Percentiles rank a stretch among this genome's conserved stretches.
Evolutionary conservation across 768 basidiomycete species (phyloP).

Genomic region (Fomitopsis serialis): DNA sequence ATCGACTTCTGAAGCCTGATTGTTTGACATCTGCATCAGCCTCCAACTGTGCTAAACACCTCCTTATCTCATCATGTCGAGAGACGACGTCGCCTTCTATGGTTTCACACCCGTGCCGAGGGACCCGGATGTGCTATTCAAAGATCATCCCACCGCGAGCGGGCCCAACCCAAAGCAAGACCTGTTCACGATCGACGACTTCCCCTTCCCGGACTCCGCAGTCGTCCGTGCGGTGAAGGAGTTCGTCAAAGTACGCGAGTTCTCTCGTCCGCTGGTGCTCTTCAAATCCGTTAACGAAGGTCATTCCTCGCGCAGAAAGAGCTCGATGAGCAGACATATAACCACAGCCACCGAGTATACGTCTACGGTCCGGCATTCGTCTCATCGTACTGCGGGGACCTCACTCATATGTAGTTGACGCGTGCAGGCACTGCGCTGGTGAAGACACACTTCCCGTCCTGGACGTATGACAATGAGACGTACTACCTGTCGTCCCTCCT

Average conservation of each 20-base stretch:
- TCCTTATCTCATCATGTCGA: not conserved
- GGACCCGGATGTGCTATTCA: slow-evolving; percentile 44
- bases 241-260: slow-evolving; percentile 35
- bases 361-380: slow-evolving; percentile 33
- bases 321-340: slow-evolving; percentile 40
- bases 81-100: slow-evolving; percentile 21
- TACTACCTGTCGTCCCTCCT: slow-evolving; percentile 47
- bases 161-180: slow-evolving; percentile 39
- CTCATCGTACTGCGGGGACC: not conserved
- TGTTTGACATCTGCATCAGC: too few species aligned
- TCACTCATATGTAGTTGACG: not conserved
- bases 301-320: slow-evolving; percentile 31
- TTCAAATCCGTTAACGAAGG: not conserved
- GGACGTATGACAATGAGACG: slow-evolving; percentile 41
- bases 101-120: slow-evolving; percentile 45
- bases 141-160: slow-evolving; percentile 37
- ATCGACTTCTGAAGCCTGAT: too few species aligned
- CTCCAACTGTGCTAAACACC: not conserved
- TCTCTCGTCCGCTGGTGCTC: not conserved
- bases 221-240: slow-evolving; percentile 33
- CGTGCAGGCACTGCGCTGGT: slow-evolving; percentile 40
- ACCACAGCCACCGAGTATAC: slow-evolving; percentile 46
- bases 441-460: slow-evolving; percentile 40
- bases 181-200: slow-evolving; percentile 31
- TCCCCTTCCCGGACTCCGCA: slow-evolving; percentile 37